Evolutionary conservation across 805 yeast genomes (phyloP).

Genomic region (Starmerella floricola): DNA sequence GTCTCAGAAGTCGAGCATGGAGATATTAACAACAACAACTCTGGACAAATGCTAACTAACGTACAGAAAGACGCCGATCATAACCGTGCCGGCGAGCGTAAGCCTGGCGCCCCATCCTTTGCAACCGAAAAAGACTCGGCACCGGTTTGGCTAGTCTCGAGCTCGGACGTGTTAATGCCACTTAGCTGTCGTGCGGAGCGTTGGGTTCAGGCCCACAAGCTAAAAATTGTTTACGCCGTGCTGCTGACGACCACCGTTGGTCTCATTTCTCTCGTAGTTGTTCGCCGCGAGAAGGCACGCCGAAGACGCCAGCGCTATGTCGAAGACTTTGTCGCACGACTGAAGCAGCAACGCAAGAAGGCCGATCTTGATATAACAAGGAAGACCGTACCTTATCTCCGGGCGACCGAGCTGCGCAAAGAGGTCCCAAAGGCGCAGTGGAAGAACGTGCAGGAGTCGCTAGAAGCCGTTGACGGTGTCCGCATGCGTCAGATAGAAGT

Average conservation of each 20-base stretch:
- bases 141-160: slow-evolving; percentile 12
- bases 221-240: neutral
- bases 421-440: slow-evolving; percentile 33
- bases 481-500: slow-evolving; percentile 52
- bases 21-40: neutral
- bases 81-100: slow-evolving; percentile 5
- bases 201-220: slow-evolving; percentile 17
- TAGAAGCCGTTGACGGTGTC: slow-evolving; percentile 59
- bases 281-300: slow-evolving; percentile 1
- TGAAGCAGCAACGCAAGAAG: slow-evolving; percentile 14
- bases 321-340: slow-evolving; percentile 6
- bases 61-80: neutral
- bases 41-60: slow-evolving; percentile 8
- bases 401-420: slow-evolving; percentile 13
- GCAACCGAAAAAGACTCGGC: slow-evolving; percentile 6
- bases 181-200: slow-evolving; percentile 17
- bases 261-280: neutral
- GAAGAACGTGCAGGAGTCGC: slow-evolving; percentile 41
- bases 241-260: neutral
- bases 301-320: slow-evolving; percentile 8
- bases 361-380: slow-evolving; percentile 20
- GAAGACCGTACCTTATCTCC: slow-evolving; percentile 12
- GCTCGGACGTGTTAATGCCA: slow-evolving; percentile 15
- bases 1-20: slow-evolving; percentile 1
- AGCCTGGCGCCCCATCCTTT: slow-evolving; percentile 8